phyloP scores from a whole-genome alignment of 2,329 filamentous ascomycete genomes.

The Arthroderma sp. region DNA sequence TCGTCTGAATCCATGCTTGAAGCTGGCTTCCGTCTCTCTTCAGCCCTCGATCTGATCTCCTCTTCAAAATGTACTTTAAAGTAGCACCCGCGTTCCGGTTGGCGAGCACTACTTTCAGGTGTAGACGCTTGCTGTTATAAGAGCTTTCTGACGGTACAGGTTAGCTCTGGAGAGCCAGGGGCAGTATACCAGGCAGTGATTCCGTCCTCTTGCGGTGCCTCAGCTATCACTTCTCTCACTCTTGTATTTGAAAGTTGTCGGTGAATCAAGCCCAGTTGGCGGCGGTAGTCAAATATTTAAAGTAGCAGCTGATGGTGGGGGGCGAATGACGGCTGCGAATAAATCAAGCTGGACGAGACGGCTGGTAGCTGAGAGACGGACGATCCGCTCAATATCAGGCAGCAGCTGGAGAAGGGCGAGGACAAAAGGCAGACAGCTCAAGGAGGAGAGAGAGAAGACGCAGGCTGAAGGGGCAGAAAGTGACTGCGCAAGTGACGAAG shows the following conservation, averaged over 20 bases:
- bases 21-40: slow-evolving; percentile 21
- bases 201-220: background rate
- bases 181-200: background rate
- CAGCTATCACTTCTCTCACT: no score
- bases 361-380: background rate
- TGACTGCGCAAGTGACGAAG: background rate
- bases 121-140: background rate
- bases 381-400: background rate
- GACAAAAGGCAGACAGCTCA: background rate
- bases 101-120: no score
- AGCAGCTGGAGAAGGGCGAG: background rate
- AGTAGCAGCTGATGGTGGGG: background rate
- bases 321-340: background rate
- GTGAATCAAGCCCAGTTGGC: background rate
- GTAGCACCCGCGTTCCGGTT: background rate
- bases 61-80: background rate
- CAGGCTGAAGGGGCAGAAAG: background rate
- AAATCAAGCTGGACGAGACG: background rate
- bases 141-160: background rate
- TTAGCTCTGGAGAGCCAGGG: background rate
- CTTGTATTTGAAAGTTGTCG: background rate
- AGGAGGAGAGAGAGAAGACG: background rate
- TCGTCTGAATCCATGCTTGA: slow-evolving; percentile 85
- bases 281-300: no score
- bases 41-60: background rate